Base-by-base conservation (phyloP, 2,329 filamentous ascomycete genomes). In the Paraphaeosphaeria minitans region DNA sequence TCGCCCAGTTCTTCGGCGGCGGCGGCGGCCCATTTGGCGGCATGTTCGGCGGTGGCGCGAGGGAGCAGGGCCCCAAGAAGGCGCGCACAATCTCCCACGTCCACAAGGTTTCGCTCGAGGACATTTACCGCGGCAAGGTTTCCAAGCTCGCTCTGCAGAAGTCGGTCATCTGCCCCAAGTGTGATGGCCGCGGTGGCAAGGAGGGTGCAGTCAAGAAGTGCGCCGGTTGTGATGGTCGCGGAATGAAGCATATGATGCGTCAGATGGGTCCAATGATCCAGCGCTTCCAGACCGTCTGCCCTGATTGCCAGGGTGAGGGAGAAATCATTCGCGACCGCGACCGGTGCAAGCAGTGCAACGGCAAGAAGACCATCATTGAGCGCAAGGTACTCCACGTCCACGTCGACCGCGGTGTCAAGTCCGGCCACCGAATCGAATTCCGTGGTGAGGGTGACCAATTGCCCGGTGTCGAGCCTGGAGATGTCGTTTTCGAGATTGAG, bases 261-360 rank as follows among this genome's bases (percentile, higher is more conserved):
- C 95, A 99, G 82, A 98, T 99, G 93, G 95, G 95, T 53, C 95
- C 95, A 60, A 99, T 99, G 95, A 98, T 99, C 70, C 96, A 99
- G 83, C 92, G 95, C 58, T 99, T 99, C 88, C 95, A 99, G 85
- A 98, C 94, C 31, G 93, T 97, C 71, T 99, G 95, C 86, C 91
- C 93, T 29, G 96, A 99, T 81, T 99, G 95, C 78, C 94, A 95
- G 70, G 96, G 96, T 64, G 95, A 99, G 80, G 94, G 95, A 61
- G 95, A 99, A 83, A 93, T 90, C 66, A 94, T 99, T 78, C 92
- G 92, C 75, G 94, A 98, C 68, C 96, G 96, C 84, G 95, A 99
- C 78, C 90, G 92, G 73, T 99, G 95, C 90, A 98, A 97, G 88
- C 85, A 87, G 76, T 99, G 95, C 83, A 87, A 85, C 72, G 95